Conservation (phyloP, 225 moss, liverwort and hornwort genomes). For the Antitrichia curtipendula region DNA sequence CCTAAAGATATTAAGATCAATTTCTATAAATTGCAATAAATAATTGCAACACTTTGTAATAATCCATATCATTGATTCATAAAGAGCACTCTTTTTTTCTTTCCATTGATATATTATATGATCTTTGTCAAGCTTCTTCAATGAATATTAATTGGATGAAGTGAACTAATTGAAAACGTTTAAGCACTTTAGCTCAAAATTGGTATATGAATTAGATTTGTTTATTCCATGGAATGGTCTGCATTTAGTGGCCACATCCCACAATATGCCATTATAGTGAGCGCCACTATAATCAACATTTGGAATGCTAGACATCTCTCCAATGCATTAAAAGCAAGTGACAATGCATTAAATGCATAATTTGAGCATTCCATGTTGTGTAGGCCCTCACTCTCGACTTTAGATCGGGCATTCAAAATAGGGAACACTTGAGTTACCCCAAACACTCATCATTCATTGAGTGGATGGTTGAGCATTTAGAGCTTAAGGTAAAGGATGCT, state of each 20-base stretch:
- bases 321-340: not conserved
- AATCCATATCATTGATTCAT: not conserved
- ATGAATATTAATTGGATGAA: not conserved
- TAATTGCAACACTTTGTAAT: rapidly evolving
- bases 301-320: not conserved
- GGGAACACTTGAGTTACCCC: not conserved
- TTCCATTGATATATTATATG: not conserved
- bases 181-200: too few species aligned
- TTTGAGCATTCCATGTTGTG: rapidly evolving
- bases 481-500: not conserved
- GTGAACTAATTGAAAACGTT: not conserved
- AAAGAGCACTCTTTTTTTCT: not conserved
- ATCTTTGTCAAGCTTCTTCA: not conserved
- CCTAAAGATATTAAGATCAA: not conserved
- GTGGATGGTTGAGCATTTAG: not conserved
- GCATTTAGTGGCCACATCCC: not conserved
- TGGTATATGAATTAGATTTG: too few species aligned
- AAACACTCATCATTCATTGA: not conserved
- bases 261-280: not conserved
- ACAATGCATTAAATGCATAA: not conserved
- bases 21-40: not conserved
- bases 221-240: not conserved
- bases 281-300: not conserved
- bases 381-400: not conserved
- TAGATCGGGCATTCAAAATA: rapidly evolving